phyloP scores from a whole-genome alignment of 2,329 filamentous ascomycete genomes.

The Colletotrichum destructivum region DNA sequence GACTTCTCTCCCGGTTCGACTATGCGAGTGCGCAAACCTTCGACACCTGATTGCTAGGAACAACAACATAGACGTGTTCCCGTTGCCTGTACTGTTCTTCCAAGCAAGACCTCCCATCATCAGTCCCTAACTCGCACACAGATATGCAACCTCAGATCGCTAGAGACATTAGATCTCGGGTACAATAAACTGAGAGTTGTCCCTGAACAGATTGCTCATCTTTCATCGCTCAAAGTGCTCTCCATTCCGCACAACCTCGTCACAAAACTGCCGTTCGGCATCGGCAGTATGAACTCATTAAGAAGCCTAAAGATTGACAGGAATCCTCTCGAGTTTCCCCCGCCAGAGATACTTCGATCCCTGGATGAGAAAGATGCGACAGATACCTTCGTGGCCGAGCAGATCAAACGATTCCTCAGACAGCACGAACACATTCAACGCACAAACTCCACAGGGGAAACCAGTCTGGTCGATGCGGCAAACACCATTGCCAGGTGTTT shows the following conservation, averaged over 20 bases:
- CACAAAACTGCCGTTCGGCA: neutral
- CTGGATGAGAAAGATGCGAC: neutral
- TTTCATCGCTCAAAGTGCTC: neutral
- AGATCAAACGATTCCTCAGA: neutral
- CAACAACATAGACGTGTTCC: neutral
- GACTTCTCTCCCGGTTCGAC: neutral
- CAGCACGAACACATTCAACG: neutral
- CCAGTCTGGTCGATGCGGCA: neutral
- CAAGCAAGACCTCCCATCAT: neutral
- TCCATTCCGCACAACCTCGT: neutral
- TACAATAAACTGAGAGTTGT: neutral
- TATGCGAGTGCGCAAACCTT: neutral
- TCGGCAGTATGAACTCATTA: neutral
- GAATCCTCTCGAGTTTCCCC: neutral
- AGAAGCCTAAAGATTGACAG: neutral
- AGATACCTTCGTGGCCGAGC: neutral
- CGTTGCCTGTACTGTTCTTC: neutral
- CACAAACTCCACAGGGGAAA: neutral
- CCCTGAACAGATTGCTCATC: neutral
- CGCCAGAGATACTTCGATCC: neutral
- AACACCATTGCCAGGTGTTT: neutral
- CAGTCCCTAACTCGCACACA: neutral
- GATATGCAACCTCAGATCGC: neutral
- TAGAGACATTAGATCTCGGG: neutral
- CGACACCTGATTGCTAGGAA: neutral